A percentile compares a stretch with the other conserved stretches of the same genome.
Evolutionary conservation across 2,329 filamentous ascomycete species (phyloP).

Genomic region (Ceratocystis colombiana): DNA sequence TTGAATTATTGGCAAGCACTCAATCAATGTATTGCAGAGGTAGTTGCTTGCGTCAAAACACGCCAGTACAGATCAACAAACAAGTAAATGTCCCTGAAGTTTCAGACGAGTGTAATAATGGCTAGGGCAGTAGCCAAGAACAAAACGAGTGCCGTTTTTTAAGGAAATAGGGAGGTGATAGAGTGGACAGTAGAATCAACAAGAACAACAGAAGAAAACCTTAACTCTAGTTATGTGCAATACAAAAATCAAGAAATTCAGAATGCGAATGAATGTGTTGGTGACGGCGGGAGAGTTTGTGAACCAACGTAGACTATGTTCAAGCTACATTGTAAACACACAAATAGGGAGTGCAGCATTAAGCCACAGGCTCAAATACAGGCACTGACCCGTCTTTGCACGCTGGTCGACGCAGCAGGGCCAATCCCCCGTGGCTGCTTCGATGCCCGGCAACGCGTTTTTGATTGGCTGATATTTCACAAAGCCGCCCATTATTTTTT

Average conservation of each 20-base stretch:
- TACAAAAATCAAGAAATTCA: neutral
- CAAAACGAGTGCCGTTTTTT: neutral
- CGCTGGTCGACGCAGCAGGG: neutral
- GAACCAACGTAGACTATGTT: neutral
- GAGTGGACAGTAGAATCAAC: neutral
- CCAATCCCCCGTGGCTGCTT: neutral
- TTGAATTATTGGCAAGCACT: neutral
- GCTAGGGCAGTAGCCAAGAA: neutral
- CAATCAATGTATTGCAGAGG: conserved; percentile 7
- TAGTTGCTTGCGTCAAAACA: conserved; percentile 4
- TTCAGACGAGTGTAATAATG: conserved; percentile 17
- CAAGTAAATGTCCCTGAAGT: neutral
- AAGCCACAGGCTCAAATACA: neutral
- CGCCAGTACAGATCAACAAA: neutral
- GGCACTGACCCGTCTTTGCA: neutral
- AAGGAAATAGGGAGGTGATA: neutral
- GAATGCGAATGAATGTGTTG: conserved; percentile 3
- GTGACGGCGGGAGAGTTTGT: neutral
- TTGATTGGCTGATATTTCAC: neutral
- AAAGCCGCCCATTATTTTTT: neutral
- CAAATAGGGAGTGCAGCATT: conserved; percentile 3
- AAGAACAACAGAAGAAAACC: neutral
- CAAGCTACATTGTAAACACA: neutral
- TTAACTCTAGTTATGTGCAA: neutral
- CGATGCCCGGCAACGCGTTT: conserved; percentile 20